Percentiles rank a stretch among this genome's conserved stretches.
Evolutionary conservation across 148 eudicot genomes (phyloP).

Genomic region (Heliamphora exappendiculata): DNA sequence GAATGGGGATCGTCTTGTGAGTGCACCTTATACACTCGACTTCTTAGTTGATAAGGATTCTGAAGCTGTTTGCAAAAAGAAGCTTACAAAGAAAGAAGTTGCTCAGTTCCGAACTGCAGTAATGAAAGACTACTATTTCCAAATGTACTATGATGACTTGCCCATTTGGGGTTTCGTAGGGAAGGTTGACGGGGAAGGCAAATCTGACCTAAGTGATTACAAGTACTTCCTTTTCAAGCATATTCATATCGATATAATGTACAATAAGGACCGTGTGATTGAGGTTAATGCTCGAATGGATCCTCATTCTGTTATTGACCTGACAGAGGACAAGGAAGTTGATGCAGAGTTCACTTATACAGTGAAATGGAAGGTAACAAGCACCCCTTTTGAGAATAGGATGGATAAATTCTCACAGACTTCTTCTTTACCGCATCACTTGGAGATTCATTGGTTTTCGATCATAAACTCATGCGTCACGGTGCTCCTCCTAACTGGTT

Average conservation of each 20-base stretch:
- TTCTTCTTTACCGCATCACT: neutral
- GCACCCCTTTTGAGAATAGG: conserved; percentile 15
- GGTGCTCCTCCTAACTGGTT: conserved; percentile 7
- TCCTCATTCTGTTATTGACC: neutral
- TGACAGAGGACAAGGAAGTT: conserved; percentile 23
- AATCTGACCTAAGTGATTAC: neutral
- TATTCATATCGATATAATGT: conserved; percentile 6
- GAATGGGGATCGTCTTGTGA: conserved; percentile 22
- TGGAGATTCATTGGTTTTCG: neutral
- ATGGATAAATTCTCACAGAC: conserved; percentile 2
- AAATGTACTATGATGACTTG: conserved; percentile 23
- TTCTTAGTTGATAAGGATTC: conserved; percentile 14
- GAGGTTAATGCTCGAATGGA: conserved; percentile 1
- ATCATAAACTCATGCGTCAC: conserved; percentile 6
- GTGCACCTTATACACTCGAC: conserved; percentile 11
- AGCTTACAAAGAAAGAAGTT: conserved; percentile 21
- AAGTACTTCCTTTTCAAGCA: conserved; percentile 12
- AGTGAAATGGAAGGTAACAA: conserved; percentile 15
- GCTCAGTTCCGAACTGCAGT: conserved; percentile 19
- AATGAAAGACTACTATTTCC: conserved; percentile 14
- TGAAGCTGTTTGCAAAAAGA: conserved; percentile 21
- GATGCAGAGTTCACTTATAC: conserved; percentile 19
- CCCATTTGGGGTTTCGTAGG: conserved; percentile 18
- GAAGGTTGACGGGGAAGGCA: neutral
- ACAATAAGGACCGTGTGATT: conserved; percentile 22